Conservation (phyloP, 2,329 filamentous ascomycete genomes). For the Penicillium sp. region DNA sequence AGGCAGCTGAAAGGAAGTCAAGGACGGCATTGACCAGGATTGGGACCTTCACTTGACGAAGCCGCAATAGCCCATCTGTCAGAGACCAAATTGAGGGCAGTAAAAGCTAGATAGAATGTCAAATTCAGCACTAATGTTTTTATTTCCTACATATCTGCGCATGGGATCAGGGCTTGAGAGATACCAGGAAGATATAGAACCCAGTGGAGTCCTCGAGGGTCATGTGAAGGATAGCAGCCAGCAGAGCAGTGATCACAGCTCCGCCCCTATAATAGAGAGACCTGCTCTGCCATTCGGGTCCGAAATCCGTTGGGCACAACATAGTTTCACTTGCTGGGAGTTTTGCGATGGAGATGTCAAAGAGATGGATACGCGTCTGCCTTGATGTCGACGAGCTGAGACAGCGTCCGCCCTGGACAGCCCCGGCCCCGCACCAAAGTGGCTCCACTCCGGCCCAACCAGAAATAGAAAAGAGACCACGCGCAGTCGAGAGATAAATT, state of each 20-base stretch:
- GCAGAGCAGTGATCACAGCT: background rate
- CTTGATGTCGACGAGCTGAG: background rate
- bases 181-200: conserved; percentile 5
- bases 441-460: background rate
- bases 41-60: background rate
- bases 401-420: background rate
- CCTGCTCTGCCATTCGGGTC: conserved; percentile 7
- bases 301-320: conserved; percentile 9
- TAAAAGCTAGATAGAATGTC: background rate
- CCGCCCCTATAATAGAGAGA: conserved; percentile 3
- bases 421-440: background rate
- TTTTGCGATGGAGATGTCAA: background rate
- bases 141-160: background rate
- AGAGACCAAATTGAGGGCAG: conserved; percentile 8
- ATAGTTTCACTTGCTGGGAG: background rate
- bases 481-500: background rate
- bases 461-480: background rate
- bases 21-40: background rate
- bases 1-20: background rate
- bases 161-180: background rate
- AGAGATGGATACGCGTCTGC: background rate
- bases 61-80: background rate
- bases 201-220: background rate
- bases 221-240: conserved; percentile 4
- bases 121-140: background rate